Percentiles rank a stretch among this genome's conserved stretches.
phyloP scores from a whole-genome alignment of 768 basidiomycete species.

The Chalciporus pseudorubinellus region DNA sequence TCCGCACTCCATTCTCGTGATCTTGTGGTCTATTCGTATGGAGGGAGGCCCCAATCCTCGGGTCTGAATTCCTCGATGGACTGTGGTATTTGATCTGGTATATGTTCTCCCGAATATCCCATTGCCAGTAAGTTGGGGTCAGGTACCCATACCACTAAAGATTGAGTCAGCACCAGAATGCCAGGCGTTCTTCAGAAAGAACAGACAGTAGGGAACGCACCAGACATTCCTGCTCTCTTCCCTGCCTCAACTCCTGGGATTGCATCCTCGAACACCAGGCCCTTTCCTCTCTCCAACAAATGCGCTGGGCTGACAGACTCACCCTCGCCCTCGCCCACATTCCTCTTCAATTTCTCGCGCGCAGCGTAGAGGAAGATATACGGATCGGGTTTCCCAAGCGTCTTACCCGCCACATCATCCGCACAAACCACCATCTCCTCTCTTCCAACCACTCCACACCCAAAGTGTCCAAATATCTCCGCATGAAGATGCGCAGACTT shows the following conservation, averaged over 20 bases:
- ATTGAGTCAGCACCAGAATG: constrained; percentile 1
- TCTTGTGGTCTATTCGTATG: constrained; percentile 41
- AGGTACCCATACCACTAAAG: constrained; percentile 80
- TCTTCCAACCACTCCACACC: constrained; percentile 17
- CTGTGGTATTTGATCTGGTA: constrained; percentile 55
- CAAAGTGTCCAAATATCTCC: constrained; percentile 47
- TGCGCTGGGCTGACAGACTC: constrained; percentile 34
- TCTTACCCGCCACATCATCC: constrained; percentile 57
- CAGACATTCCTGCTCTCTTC: constrained; percentile 83
- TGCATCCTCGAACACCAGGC: constrained; percentile 83
- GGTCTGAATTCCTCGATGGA: constrained; percentile 76
- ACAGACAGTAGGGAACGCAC: constrained; percentile 38
- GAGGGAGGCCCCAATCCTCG: constrained; percentile 80
- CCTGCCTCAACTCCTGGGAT: constrained; percentile 76
- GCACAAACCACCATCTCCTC: constrained; percentile 63
- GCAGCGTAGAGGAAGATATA: constrained; percentile 82
- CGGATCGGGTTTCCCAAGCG: constrained; percentile 75
- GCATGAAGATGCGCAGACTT: constrained; percentile 63
- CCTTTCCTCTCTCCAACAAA: constrained; percentile 50
- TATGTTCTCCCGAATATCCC: constrained; percentile 46
- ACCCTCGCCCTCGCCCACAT: constrained; percentile 50
- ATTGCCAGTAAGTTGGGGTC: constrained; percentile 62
- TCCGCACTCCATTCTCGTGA: background rate
- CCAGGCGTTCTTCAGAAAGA: background rate
- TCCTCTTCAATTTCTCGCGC: constrained; percentile 48